Base-by-base conservation (phyloP, 2,329 filamentous ascomycete genomes). In the Chaetomium globosum region DNA sequence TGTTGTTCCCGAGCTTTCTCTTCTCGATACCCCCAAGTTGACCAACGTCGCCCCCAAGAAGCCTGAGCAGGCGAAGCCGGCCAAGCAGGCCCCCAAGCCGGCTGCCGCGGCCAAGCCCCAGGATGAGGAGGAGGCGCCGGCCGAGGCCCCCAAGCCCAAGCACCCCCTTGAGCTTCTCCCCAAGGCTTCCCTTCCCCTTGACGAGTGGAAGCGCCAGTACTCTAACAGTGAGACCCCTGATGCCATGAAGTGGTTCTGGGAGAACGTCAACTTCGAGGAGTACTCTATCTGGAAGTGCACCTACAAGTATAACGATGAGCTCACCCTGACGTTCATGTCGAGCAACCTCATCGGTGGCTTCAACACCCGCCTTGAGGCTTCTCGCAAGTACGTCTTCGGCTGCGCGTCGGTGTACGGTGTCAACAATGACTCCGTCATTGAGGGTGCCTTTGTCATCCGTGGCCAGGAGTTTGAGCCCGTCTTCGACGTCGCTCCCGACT, bases 301-400 rank as follows among this genome's bases (percentile, higher is more conserved):
- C 82, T 99, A 97, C 89, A 97, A 97, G 89, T 99, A 99, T 87
- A 96, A 97, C 82, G 89, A 97, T 68, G 95, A 99, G 88, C 87
- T 99, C 73, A 97, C 92, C 77, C 84, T 95, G 81, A 91, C 90
- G 77, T 99, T 99, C 91, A 99, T 99, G 95, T 94, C 92, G 74
- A 92, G 90, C 86, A 99, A 99, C 88, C 84, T 98, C 80, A 94
- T 99, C 78, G 93, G 91, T 81, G 95, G 95, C 79, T 97, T 99
- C 88, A 96, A 97, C 84, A 87, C 88, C 80, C 95, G 95, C 85
- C 92, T 99, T 67, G 95, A 99, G 87, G 95, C 79, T 71, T 97
- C 92, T 77, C 93, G 95, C 85, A 99, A 99, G 89, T 97, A 92
- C 87, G 81, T 99, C 78, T 98, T 99, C 82, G 95, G 95, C 74